Evolutionary conservation across 495 filamentous ascomycete genomes (phyloP).

Genomic region (Xanthoparmelia taractica): DNA sequence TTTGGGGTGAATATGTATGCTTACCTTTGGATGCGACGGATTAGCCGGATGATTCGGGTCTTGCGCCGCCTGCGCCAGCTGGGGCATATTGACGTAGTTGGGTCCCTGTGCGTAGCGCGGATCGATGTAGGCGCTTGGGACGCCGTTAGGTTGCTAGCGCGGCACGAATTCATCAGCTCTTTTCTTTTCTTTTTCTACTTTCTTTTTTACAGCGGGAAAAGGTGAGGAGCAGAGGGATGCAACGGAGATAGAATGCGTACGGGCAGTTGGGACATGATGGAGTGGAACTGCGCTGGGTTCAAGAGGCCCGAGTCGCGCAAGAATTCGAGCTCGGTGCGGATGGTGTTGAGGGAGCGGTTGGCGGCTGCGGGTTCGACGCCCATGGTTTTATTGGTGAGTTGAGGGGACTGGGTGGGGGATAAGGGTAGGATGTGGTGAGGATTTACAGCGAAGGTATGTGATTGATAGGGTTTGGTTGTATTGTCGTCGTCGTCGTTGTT

Average conservation of each 20-base stretch:
- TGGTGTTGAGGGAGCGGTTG: conserved; percentile 32
- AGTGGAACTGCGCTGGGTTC: conserved; percentile 26
- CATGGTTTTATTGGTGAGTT: conserved; percentile 19
- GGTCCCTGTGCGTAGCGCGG: conserved; percentile 23
- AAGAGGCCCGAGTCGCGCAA: conserved; percentile 29
- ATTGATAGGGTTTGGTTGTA: too few species aligned
- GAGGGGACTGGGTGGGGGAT: too few species aligned
- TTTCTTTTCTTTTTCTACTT: too few species aligned
- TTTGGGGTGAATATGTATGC: too few species aligned
- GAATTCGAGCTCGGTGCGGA: conserved; percentile 34
- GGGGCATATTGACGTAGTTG: conserved; percentile 24
- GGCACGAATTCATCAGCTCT: too few species aligned
- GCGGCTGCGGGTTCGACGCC: conserved; percentile 25
- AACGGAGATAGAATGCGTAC: too few species aligned
- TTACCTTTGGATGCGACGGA: conserved; percentile 28
- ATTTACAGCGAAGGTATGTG: too few species aligned
- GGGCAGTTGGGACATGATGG: conserved; percentile 32
- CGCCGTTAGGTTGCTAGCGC: conserved; percentile 27
- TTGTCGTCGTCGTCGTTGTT: too few species aligned
- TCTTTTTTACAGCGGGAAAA: too few species aligned
- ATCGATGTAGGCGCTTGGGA: conserved; percentile 27
- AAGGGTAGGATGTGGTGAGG: too few species aligned
- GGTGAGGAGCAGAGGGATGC: too few species aligned
- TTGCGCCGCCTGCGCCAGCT: conserved; percentile 29
- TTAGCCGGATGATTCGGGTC: conserved; percentile 30